Base-by-base conservation (phyloP, 805 yeast species). In the Candida boleticola region DNA sequence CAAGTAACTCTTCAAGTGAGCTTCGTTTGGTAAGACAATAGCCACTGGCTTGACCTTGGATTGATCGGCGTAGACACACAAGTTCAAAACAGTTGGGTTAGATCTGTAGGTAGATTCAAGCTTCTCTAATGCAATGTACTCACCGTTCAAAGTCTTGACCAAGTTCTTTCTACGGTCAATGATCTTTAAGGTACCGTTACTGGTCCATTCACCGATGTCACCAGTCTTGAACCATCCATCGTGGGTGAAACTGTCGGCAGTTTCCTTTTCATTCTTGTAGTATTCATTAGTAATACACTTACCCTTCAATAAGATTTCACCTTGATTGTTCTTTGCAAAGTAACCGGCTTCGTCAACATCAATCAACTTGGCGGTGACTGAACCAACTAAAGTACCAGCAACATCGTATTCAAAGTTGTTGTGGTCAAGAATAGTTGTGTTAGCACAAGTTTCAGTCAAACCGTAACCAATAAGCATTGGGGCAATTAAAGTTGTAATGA, bases 201-300 rank as follows among this genome's bases (percentile, higher is more conserved):
- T 46, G 33, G 90, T 77, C 95, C 97, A 89, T 72, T 88, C 89
- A 60, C 92, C 97, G 65, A 93, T 89, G 64, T 93, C 99, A 65
- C 99, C 99, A 26, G 98, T 93, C 61, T 73, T 77, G 74, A 93
- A 93, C 97, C 97, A 93, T 19, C 90, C 95, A 54, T 86, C 90
- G 46, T 84, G 85, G 36, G 76, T 72, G 56, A 85, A 81, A 1
- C 95, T 87, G 16, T 65, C 79, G 37, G 71, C 64, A 16, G 97
- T 92, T 68, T 90, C 98, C 59, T 80, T 73, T 45, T 79, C 82
- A 64, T 92, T 90, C 64, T 82, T 79, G 72, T 76, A 93, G 68
- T 93, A 93, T 57, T 86, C 89, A 22, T 76, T 68, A 27, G 83
- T 73, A 37, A 93, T 85, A 36, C 85, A 73, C 20, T 70, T 77